These are phyloP conservation scores for Arachis stenosperma DNA, from an alignment of 306 rosid species.

Conservation along the genomic window DNA sequence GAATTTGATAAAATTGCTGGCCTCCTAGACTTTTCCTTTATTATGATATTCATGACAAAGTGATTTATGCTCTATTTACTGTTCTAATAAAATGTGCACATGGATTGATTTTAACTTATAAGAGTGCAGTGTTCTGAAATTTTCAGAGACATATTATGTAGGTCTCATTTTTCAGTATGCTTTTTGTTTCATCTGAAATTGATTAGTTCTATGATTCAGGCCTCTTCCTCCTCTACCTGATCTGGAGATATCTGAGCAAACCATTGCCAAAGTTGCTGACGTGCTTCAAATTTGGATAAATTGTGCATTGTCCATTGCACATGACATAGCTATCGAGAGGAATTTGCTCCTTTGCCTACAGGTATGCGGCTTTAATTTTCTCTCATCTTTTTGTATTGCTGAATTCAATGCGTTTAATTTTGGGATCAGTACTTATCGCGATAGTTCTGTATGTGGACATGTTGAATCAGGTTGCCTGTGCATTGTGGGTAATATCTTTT, in stretches of 20 bases:
- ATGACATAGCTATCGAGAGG: constrained; percentile 77
- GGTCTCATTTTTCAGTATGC: not conserved
- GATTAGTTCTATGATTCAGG: constrained; percentile 52
- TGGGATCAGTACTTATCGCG: not conserved
- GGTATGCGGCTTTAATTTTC: constrained; percentile 44
- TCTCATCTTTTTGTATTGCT: not conserved
- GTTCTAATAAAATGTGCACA: not conserved
- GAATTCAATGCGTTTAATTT: not conserved
- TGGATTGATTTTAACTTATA: not conserved
- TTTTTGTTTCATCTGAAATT: constrained; percentile 10
- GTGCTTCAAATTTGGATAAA: constrained; percentile 68
- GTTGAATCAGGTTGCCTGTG: constrained; percentile 69
- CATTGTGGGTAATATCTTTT: constrained; percentile 62
- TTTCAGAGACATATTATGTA: not conserved
- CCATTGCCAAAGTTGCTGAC: constrained; percentile 62
- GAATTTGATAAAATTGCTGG: no score
- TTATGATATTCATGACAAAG: not conserved
- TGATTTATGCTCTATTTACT: constrained; percentile 7
- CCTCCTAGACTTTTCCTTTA: no score
- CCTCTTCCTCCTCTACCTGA: constrained; percentile 98
- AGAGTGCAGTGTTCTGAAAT: not conserved
- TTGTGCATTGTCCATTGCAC: constrained; percentile 64
- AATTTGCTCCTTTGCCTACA: constrained; percentile 69
- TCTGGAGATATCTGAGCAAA: constrained; percentile 82
- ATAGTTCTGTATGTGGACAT: constrained; percentile 19